Base-by-base conservation (phyloP, 306 rosid species). In the Lathyrus tuberosus region DNA sequence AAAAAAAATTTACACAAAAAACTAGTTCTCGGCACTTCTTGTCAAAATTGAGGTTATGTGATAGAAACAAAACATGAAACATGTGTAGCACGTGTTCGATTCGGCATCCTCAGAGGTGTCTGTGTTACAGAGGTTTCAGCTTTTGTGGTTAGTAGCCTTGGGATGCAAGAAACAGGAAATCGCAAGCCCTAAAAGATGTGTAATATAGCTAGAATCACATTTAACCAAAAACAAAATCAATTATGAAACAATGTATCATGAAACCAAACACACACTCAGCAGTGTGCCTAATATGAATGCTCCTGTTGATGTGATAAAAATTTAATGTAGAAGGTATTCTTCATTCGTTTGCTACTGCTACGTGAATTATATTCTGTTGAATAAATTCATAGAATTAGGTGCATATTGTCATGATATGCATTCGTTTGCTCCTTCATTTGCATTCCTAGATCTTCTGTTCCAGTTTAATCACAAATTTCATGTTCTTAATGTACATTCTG, bases 401-500 rank as follows among this genome's bases (percentile, higher is more conserved):
- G 22, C 1, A 1, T 20, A 20, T 20, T 20, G 22, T 20, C 22
- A 20, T 20, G 22, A 20, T 20, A 20, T 20, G 22, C 22, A 20
- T 20, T 47, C 9, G 43, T 38, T 40, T 24, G 3, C 26, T 24
- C 26, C 1, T 24, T 26, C 30, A 26, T 26, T 26, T 26, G 30
- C 30, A 26, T 26, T 13, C 16, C 46, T 42, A 22, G 31, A 33
- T 71, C 15, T 73, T 60, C 53, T 53, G 20, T 44, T 71, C 53
- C 52, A 52, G 20, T 60, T 61, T 66, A 42, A 6, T 26, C n/a
- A 54, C 31, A 14, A 67, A 28, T 28, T 3, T 77, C 62, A 6
- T 15, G 31, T 67, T 69, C 57, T 51, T 26, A 33, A 15, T 48
- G 40, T 63, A 57, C 51, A 73, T 43, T 81, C 35, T 70, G 69